Conservation (phyloP, 2,329 filamentous ascomycete species). For the Penicillium paneum region DNA sequence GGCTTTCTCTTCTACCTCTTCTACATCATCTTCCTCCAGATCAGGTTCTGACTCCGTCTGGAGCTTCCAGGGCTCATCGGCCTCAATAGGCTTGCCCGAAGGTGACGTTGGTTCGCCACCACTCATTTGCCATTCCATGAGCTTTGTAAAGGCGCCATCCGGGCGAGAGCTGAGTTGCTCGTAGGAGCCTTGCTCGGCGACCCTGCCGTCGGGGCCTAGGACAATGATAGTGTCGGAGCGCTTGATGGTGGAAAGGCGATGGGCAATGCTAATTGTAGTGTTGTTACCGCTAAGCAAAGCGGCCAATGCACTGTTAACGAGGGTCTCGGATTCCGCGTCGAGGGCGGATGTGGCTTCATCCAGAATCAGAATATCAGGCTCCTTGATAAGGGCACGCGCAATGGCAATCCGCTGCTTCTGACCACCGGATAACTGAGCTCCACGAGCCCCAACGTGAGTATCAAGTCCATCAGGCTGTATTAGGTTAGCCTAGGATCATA, state of each 20-base stretch:
- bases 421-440: slow-evolving; percentile 89
- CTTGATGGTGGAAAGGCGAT: slow-evolving; percentile 94
- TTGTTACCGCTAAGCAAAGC: slow-evolving; percentile 79
- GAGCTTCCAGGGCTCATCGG: slow-evolving; percentile 52
- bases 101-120: slow-evolving; percentile 61
- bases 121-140: slow-evolving; percentile 99
- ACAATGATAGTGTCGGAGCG: slow-evolving; percentile 93
- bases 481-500: slow-evolving; percentile 12
- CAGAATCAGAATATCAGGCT: slow-evolving; percentile 93
- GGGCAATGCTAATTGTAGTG: slow-evolving; percentile 96
- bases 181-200: slow-evolving; percentile 89
- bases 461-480: slow-evolving; percentile 80
- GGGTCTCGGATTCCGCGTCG: slow-evolving; percentile 92
- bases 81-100: slow-evolving; percentile 36
- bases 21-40: slow-evolving; percentile 29
- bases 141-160: slow-evolving; percentile 81
- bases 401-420: slow-evolving; percentile 99
- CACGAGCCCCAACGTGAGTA: slow-evolving; percentile 86
- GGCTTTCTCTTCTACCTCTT: slow-evolving; percentile 22
- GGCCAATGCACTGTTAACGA: slow-evolving; percentile 86
- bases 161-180: slow-evolving; percentile 67
- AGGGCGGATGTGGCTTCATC: slow-evolving; percentile 95
- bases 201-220: slow-evolving; percentile 77
- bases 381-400: slow-evolving; percentile 86
- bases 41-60: slow-evolving; percentile 39